A percentile compares a stretch with the other conserved stretches of the same genome.
These are phyloP conservation scores for Rubia peregrina DNA, from an alignment of 305 asterid genomes.

Conservation along the genomic window DNA sequence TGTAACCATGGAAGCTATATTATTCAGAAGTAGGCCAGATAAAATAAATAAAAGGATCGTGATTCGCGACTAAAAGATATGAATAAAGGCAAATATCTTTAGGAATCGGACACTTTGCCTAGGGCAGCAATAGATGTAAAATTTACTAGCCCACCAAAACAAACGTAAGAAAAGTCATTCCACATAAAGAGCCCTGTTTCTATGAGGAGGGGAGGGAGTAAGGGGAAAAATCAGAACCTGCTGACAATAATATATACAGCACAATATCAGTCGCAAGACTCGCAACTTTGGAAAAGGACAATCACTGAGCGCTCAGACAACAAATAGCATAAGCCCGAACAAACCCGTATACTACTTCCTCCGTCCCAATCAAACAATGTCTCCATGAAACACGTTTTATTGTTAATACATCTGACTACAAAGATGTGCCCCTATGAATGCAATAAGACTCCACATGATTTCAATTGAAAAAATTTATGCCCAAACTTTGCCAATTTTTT, in stretches of 20 bases:
- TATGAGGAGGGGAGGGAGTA: too few relatives aligned
- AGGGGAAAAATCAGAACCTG: too few relatives aligned
- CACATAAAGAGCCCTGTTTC: too few relatives aligned
- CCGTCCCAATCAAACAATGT: neutral
- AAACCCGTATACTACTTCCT: neutral
- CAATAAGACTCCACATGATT: neutral
- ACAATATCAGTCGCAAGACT: too few relatives aligned
- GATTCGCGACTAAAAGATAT: too few relatives aligned
- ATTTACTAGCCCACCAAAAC: too few relatives aligned
- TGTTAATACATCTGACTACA: neutral
- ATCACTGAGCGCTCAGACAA: neutral
- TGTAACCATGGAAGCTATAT: too few relatives aligned
- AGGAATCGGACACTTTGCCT: too few relatives aligned
- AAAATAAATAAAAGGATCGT: too few relatives aligned
- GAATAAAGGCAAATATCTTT: too few relatives aligned
- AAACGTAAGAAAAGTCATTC: neutral
- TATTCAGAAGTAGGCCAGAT: too few relatives aligned
- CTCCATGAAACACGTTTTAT: neutral
- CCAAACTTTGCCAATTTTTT: neutral
- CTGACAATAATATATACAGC: neutral
- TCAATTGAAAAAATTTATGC: neutral
- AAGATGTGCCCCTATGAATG: neutral
- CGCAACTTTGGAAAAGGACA: neutral
- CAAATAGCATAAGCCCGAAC: neutral
- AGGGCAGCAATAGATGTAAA: too few relatives aligned